These are phyloP conservation scores for Blastomyces silverae DNA, from an alignment of 2,329 filamentous ascomycete species.

Conservation along the genomic window DNA sequence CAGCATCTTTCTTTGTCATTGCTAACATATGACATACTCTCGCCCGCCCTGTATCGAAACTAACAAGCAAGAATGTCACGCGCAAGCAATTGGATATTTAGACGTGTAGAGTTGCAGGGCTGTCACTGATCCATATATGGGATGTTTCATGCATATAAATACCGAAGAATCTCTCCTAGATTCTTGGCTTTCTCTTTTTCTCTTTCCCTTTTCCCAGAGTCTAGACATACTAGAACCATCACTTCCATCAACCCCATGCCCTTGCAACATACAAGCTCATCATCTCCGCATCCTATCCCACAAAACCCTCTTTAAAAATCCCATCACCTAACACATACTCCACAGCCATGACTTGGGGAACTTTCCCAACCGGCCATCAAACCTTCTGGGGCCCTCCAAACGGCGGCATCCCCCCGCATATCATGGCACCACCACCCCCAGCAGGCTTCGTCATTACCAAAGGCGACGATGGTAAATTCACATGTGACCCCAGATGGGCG, in stretches of 20 bases:
- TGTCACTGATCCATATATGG: background rate
- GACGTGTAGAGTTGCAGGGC: no score
- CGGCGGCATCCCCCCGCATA: background rate
- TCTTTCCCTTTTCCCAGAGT: background rate
- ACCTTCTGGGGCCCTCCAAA: background rate
- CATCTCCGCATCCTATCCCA: background rate
- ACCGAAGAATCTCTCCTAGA: background rate
- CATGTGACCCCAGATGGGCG: background rate
- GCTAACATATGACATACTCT: background rate
- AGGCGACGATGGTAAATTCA: background rate
- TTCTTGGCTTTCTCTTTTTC: background rate
- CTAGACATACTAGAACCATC: background rate
- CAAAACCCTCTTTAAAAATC: background rate
- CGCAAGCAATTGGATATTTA: background rate
- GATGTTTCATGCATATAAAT: constrained; percentile 10
- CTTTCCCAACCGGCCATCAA: background rate
- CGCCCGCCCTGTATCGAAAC: no score
- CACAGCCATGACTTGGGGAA: background rate
- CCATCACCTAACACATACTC: background rate
- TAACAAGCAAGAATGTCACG: background rate
- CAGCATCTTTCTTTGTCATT: background rate
- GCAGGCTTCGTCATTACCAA: background rate
- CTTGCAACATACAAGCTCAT: background rate
- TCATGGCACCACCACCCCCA: background rate
- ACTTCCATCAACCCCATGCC: background rate